Conservation (phyloP, 257 asterid species). For the Plantago ovata region DNA sequence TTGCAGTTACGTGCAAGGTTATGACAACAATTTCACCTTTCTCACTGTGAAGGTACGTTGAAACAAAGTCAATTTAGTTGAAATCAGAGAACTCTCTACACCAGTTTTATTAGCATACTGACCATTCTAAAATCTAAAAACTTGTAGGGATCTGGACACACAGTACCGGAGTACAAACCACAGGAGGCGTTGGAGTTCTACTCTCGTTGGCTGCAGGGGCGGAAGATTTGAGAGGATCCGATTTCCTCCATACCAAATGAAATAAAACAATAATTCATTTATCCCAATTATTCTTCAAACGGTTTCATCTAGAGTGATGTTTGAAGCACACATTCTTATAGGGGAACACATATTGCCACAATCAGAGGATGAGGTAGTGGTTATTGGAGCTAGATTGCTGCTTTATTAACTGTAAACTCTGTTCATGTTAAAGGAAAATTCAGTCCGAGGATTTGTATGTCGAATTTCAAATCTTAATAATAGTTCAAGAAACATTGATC, state of each 20-base stretch:
- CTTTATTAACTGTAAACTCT: not conserved
- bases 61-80: not conserved
- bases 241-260: not conserved
- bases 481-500: constrained; percentile 1
- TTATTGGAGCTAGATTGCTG: constrained; percentile 1
- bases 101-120: not conserved
- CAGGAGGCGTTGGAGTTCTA: constrained; percentile 74
- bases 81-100: not conserved
- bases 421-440: not conserved
- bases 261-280: constrained; percentile 5
- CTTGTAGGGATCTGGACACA: constrained; percentile 87
- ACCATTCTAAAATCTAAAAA: constrained; percentile 4
- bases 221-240: constrained; percentile 37
- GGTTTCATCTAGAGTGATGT: not conserved
- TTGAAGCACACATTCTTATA: not conserved
- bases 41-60: constrained; percentile 70
- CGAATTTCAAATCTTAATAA: constrained; percentile 5
- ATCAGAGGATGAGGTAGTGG: not conserved
- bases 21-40: constrained; percentile 73
- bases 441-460: not conserved
- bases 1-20: constrained; percentile 70
- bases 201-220: constrained; percentile 61
- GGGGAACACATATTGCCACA: not conserved
- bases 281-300: not conserved
- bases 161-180: constrained; percentile 95